Conservation (phyloP, 2,329 filamentous ascomycete species). For the Samsoniella hepiali region DNA sequence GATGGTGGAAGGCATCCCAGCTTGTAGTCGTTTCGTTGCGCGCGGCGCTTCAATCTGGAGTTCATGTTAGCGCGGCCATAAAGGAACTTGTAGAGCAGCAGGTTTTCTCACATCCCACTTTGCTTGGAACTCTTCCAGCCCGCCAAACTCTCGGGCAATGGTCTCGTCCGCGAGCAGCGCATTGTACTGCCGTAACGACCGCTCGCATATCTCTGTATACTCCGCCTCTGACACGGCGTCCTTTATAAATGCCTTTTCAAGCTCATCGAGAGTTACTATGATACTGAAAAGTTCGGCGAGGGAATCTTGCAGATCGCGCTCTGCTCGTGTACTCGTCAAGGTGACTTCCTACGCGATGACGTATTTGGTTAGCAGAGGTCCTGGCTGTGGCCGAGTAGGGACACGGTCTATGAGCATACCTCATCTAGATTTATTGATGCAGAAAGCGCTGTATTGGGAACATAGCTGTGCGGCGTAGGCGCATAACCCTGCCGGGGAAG, state of each 20-base stretch:
- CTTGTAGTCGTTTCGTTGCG: conserved; percentile 86
- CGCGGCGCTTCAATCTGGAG: conserved; percentile 87
- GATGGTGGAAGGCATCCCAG: conserved; percentile 87
- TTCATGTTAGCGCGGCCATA: not conserved
- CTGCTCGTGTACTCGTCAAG: conserved; percentile 77
- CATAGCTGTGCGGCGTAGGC: conserved; percentile 86
- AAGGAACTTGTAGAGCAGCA: not conserved
- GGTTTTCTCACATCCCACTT: conserved; percentile 74
- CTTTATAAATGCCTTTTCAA: conserved; percentile 95
- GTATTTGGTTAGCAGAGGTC: conserved; percentile 21
- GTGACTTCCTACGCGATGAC: conserved; percentile 72
- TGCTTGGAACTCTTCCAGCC: conserved; percentile 85
- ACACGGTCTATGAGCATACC: conserved; percentile 43
- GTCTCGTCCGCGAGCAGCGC: conserved; percentile 87
- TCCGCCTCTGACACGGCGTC: conserved; percentile 89
- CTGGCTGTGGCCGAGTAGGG: not conserved
- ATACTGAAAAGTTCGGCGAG: conserved; percentile 97
- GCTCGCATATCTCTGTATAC: conserved; percentile 94
- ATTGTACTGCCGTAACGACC: conserved; percentile 93
- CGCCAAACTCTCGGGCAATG: conserved; percentile 83
- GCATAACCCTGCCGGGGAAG: conserved; percentile 71
- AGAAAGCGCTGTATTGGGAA: conserved; percentile 76
- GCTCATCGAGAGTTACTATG: conserved; percentile 88
- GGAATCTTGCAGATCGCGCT: conserved; percentile 92
- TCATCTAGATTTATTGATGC: conserved; percentile 93